Percentiles rank a stretch among this genome's conserved stretches.
Conservation (phyloP, 225 moss, liverwort and hornwort genomes). For the Pleurozium schreberi region DNA sequence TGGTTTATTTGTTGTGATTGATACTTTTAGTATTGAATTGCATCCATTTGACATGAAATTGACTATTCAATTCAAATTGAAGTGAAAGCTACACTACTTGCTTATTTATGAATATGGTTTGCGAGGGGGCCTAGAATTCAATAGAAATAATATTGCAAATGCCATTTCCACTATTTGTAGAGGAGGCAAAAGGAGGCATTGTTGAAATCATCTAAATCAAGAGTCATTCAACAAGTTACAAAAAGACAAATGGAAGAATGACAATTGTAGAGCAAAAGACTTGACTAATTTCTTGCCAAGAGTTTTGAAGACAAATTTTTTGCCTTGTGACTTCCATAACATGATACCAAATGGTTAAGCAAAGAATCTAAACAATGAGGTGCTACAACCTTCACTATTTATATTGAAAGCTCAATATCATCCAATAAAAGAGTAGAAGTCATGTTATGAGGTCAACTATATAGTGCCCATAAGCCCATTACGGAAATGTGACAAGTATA, state of each 20-base stretch:
- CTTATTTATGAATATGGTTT: neutral
- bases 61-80: neutral
- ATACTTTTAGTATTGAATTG: neutral
- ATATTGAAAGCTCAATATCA: neutral
- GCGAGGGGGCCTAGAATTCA: neutral
- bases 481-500: neutral
- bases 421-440: neutral
- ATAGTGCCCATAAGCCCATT: rapidly evolving
- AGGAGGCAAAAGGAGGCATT: neutral
- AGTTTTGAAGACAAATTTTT: neutral
- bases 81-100: no score
- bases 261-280: neutral
- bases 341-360: no score
- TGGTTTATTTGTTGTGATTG: neutral
- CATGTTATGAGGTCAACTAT: neutral
- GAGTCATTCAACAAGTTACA: no score
- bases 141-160: neutral
- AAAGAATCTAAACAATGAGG: neutral
- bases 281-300: neutral
- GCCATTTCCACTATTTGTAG: neutral
- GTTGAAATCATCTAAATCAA: neutral
- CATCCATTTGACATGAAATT: neutral
- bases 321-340: rapidly evolving
- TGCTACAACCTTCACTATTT: no score
- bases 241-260: neutral